Conservation (phyloP, 306 rosid species). For the Begonia peltatifolia region DNA sequence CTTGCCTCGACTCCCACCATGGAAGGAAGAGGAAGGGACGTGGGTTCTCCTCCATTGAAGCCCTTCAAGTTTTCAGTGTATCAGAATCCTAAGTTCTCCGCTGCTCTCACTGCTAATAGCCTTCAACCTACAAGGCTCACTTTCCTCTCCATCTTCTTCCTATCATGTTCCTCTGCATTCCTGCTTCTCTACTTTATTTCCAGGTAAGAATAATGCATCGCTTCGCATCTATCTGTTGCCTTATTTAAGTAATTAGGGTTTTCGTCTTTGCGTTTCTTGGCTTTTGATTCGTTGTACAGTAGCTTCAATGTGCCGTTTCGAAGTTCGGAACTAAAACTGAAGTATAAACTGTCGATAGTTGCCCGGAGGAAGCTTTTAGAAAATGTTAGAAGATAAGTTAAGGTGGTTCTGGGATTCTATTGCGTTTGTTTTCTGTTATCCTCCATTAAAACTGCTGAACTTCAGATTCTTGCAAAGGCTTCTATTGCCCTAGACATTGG, state of each 20-base stretch:
- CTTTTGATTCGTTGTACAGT: not conserved
- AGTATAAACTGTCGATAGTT: too few species aligned
- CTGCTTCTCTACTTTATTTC: conserved; percentile 41
- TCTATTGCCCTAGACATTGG: not conserved
- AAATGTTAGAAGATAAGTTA: too few species aligned
- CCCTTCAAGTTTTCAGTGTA: conserved; percentile 60
- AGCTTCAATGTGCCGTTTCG: too few species aligned
- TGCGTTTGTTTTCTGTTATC: too few species aligned
- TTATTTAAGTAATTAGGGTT: not conserved
- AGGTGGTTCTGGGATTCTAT: too few species aligned
- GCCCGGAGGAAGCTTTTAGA: too few species aligned
- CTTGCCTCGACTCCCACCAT: conserved; percentile 4
- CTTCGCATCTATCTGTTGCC: not conserved
- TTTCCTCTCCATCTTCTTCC: conserved; percentile 33
- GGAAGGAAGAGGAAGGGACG: conserved; percentile 25
- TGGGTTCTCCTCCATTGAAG: conserved; percentile 31
- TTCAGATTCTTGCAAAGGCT: conserved; percentile 5
- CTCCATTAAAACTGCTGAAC: not conserved
- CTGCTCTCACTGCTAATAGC: conserved; percentile 69
- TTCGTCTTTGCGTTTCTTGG: not conserved
- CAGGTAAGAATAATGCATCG: conserved; percentile 23
- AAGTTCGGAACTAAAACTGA: too few species aligned
- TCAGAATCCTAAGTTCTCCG: conserved; percentile 62
- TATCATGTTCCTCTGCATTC: conserved; percentile 54
- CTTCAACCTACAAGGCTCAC: conserved; percentile 56